Percentiles rank a stretch among this genome's conserved stretches.
Conservation (phyloP, 2,329 filamentous ascomycete species). For the Cucurbitaria berberidis region DNA sequence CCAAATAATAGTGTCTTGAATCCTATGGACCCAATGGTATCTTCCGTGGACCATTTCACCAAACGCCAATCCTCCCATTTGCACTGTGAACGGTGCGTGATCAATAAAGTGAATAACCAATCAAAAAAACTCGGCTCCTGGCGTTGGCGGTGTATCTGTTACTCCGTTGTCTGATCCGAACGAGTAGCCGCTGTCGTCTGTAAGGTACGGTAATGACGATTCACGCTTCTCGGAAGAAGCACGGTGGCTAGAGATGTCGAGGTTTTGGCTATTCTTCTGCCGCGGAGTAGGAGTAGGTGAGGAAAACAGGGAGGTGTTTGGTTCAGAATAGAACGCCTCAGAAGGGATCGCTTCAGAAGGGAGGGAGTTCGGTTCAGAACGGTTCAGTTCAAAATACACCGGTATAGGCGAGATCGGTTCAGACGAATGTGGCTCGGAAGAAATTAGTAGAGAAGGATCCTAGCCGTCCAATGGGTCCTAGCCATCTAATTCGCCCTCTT, state of each 20-base stretch:
- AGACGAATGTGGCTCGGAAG: too few species aligned
- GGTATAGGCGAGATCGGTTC: too few species aligned
- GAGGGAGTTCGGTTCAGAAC: too few species aligned
- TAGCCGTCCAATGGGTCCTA: too few species aligned
- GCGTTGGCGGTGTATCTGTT: neutral
- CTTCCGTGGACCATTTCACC: neutral
- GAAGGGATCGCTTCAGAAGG: too few species aligned
- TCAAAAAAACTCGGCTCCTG: neutral
- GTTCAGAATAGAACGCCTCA: too few species aligned
- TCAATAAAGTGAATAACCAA: neutral
- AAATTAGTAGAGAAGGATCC: too few species aligned
- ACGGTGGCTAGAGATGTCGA: neutral
- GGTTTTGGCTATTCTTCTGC: neutral
- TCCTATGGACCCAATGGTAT: conserved; percentile 2
- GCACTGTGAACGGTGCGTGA: neutral
- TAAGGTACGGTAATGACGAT: neutral
- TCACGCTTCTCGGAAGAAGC: neutral
- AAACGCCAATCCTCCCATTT: neutral
- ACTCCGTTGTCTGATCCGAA: neutral
- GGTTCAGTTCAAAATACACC: too few species aligned
- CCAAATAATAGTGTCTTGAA: neutral
- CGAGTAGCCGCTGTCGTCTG: neutral
- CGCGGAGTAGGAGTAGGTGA: neutral
- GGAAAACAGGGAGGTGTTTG: too few species aligned
- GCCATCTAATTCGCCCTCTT: conserved; percentile 57